Base-by-base conservation (phyloP, 495 filamentous ascomycete genomes). In the Chaetomium tenue region DNA sequence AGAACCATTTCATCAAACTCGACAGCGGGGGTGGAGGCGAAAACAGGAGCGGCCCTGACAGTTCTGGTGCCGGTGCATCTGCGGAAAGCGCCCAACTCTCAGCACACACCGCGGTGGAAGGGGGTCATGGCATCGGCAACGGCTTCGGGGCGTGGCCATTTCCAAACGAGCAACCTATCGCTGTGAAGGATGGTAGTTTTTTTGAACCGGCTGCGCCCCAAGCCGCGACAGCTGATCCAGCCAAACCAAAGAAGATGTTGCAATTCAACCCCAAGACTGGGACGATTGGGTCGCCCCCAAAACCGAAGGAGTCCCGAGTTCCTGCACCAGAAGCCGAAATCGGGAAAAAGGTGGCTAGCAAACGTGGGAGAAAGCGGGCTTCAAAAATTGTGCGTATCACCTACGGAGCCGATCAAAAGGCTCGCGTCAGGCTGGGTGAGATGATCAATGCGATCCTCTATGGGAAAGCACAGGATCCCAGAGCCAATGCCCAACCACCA, bases 221-320 rank as follows among this genome's bases (percentile, higher is more conserved):
- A 20, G 15, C 46, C 2, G 4, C 26, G 7, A 55, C 58, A 2
- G 52, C 12, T 12, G 56, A 13, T 37, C 23, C 48, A 0, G 5
- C 40, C 9, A 81, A 80, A 63, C 75, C 78, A 16, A 77, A 74
- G 42, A 85, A 82, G 53, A 40, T 85, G 0, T 65, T 84, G 23
- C 70, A 70, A 30, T 74, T 83, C 55, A 83, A 84, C 55, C 76
- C 74, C 16, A 77, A 76, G 42, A 84, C 82, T 11, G 82, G 83
- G 28, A 85, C 82, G 4, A 80, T 85, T 65, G 83, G 82, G n/a
- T 80, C 83, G 26, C 83, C 83, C 6, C 83, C 81, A 0, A 77
- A 63, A 18, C 65, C 74, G 0, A 81, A 76, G 30, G 56, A 46
- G 5, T 0, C 58, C 7, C 60, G 63, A 26, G 12, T 13, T 2